These are phyloP conservation scores for Aciculosporium take DNA, from an alignment of 2,329 filamentous ascomycete species.

Conservation along the genomic window DNA sequence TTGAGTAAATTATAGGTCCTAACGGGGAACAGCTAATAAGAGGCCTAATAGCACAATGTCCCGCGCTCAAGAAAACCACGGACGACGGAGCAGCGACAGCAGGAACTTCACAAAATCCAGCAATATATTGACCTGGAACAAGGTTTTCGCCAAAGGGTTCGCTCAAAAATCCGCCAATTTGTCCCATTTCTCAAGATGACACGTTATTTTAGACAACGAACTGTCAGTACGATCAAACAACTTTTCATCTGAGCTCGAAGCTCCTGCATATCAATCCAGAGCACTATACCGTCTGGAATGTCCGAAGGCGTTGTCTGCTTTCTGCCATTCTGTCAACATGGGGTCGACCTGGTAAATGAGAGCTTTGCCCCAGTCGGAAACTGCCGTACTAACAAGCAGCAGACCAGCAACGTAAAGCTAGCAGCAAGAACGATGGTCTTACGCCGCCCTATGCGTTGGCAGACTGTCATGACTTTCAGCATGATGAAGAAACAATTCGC, in stretches of 20 bases:
- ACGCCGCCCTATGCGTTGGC: too few species aligned
- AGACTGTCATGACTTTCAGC: not conserved
- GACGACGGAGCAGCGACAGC: constrained; percentile 51
- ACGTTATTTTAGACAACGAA: not conserved
- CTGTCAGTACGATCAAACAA: constrained; percentile 1
- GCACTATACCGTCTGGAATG: constrained; percentile 86
- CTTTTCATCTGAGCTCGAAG: constrained; percentile 30
- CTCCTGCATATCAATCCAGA: constrained; percentile 68
- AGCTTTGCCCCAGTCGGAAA: not conserved
- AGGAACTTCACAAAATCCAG: constrained; percentile 57
- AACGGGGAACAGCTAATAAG: not conserved
- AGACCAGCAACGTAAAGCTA: not conserved
- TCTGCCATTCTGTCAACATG: constrained; percentile 16
- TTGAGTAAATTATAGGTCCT: not conserved
- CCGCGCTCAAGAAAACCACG: constrained; percentile 44
- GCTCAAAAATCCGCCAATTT: not conserved
- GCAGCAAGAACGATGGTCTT: not conserved
- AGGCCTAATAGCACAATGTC: constrained; percentile 41
- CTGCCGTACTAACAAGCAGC: not conserved
- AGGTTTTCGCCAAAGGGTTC: constrained; percentile 32
- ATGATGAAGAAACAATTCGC: constrained; percentile 34
- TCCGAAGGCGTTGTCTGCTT: constrained; percentile 58
- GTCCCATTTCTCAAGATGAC: not conserved
- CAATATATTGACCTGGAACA: constrained; percentile 56
- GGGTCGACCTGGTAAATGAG: not conserved